A percentile compares a stretch with the other conserved stretches of the same genome.
Evolutionary conservation across 2,329 filamentous ascomycete genomes (phyloP).

Genomic region (Colletotrichum siamense): DNA sequence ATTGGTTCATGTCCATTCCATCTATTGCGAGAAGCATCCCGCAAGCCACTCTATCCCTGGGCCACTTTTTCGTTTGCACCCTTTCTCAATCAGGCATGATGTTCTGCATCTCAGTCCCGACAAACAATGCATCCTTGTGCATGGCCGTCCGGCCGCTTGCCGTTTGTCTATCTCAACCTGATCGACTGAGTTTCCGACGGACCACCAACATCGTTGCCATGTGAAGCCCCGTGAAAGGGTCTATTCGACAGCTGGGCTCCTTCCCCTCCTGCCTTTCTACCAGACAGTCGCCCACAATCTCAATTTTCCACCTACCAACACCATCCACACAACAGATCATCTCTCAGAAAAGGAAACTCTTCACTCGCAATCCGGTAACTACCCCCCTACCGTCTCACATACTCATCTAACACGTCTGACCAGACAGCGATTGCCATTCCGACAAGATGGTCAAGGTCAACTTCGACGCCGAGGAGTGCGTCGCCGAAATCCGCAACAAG

Average conservation of each 20-base stretch:
- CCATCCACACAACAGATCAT: neutral
- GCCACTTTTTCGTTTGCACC: neutral
- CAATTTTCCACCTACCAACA: neutral
- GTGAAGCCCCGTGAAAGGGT: neutral
- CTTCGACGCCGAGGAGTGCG: neutral
- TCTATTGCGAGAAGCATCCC: neutral
- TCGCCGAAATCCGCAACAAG: neutral
- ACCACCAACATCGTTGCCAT: neutral
- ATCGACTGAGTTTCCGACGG: neutral
- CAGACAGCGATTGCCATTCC: neutral
- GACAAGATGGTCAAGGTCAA: neutral
- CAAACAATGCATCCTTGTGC: neutral
- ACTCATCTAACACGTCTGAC: neutral
- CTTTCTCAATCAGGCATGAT: neutral
- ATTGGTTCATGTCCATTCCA: neutral
- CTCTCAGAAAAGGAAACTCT: neutral
- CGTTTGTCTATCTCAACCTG: neutral
- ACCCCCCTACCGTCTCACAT: neutral
- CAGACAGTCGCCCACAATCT: neutral
- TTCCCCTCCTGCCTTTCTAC: neutral
- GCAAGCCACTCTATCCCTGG: neutral
- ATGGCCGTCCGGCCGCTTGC: neutral
- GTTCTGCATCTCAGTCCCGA: neutral
- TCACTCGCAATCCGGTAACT: neutral
- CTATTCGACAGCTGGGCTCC: neutral